Evolutionary conservation across 2,329 filamentous ascomycete genomes (phyloP).

Genomic region (Bipolaris victoriae): DNA sequence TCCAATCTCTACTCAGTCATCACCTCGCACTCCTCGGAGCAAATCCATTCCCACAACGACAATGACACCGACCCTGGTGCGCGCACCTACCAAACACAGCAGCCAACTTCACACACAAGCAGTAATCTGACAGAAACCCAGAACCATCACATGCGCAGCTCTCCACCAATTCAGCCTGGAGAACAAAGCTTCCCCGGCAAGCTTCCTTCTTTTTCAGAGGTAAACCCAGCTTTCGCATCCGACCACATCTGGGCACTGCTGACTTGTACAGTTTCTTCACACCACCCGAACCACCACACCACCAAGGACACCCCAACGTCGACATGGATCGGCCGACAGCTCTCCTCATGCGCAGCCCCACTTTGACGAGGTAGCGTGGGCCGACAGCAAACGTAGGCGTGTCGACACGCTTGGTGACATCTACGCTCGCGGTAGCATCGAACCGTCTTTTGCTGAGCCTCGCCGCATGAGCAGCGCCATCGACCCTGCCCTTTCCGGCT

Average conservation of each 20-base stretch:
- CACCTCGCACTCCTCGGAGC: not conserved
- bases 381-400: slow-evolving; percentile 35
- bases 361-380: slow-evolving; percentile 42
- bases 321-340: slow-evolving; percentile 33
- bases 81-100: not conserved
- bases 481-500: slow-evolving; percentile 31
- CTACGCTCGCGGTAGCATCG: slow-evolving; percentile 24
- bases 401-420: slow-evolving; percentile 36
- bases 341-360: slow-evolving; percentile 36
- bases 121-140: slow-evolving; percentile 27
- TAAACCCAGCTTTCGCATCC: slow-evolving; percentile 13
- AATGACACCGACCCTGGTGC: not conserved
- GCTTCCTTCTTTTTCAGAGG: slow-evolving; percentile 43
- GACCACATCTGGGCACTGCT: slow-evolving; percentile 5
- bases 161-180: slow-evolving; percentile 44
- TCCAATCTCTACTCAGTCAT: not conserved
- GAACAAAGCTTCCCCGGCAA: slow-evolving; percentile 34
- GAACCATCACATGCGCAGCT: slow-evolving; percentile 38
- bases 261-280: slow-evolving; percentile 31
- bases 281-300: slow-evolving; percentile 41
- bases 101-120: not conserved
- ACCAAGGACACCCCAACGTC: slow-evolving; percentile 41
- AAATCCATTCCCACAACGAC: not conserved
- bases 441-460: slow-evolving; percentile 22
- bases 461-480: slow-evolving; percentile 30